Conservation (phyloP, 352 stramenopile species). For the Phytophthora podocarpi region DNA sequence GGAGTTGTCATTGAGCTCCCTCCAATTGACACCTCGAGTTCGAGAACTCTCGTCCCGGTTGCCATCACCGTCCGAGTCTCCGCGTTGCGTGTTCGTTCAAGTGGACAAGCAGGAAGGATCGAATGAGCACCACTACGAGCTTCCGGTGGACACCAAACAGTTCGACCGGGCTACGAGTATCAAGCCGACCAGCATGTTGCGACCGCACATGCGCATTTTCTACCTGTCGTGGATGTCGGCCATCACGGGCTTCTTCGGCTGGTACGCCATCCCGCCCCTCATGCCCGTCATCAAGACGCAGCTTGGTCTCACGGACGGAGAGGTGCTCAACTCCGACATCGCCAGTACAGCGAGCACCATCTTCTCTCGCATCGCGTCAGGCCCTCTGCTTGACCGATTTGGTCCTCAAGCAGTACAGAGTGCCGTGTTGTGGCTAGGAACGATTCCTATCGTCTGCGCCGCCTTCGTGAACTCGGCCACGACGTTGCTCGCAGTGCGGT, state of each 20-base stretch:
- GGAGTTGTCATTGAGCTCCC: constrained; percentile 25
- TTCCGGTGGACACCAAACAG: constrained; percentile 55
- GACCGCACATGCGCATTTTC: constrained; percentile 95
- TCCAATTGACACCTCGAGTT: constrained; percentile 27
- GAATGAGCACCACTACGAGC: constrained; percentile 31
- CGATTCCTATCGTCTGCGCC: constrained; percentile 86
- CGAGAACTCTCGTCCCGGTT: constrained; percentile 28
- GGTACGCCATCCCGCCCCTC: constrained; percentile 95
- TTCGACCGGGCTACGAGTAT: constrained; percentile 78
- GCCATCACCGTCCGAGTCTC: constrained; percentile 13
- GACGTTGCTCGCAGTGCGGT: constrained; percentile 86
- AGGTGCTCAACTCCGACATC: constrained; percentile 94
- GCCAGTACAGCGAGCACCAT: constrained; percentile 91
- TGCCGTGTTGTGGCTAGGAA: constrained; percentile 78
- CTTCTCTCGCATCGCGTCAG: constrained; percentile 91
- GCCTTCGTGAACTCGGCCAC: constrained; percentile 86
- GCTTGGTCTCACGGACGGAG: constrained; percentile 84
- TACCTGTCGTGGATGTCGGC: constrained; percentile 92
- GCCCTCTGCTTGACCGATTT: constrained; percentile 93
- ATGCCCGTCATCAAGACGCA: constrained; percentile 91
- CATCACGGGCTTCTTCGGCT: constrained; percentile 94
- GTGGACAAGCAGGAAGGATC: constrained; percentile 7
- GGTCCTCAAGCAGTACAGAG: constrained; percentile 88
- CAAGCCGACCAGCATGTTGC: constrained; percentile 74
- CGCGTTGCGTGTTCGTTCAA: constrained; percentile 14